phyloP scores from a whole-genome alignment of 805 yeast species.

The Ogataea trehaloabstinens region DNA sequence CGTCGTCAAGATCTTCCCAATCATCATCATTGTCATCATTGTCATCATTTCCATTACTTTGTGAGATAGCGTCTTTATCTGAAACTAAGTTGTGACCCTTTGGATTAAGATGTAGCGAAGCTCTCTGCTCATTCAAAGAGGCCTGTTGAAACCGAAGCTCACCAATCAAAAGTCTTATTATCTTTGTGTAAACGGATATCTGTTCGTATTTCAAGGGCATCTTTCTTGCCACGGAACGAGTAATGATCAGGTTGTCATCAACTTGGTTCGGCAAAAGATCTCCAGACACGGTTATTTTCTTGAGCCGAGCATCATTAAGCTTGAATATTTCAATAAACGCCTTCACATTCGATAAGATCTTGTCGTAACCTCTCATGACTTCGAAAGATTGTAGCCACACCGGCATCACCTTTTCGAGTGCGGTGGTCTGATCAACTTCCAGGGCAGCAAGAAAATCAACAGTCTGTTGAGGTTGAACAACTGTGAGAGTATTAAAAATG shows the following conservation, averaged over 20 bases:
- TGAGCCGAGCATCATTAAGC: constrained; percentile 53
- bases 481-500: constrained; percentile 71
- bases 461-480: constrained; percentile 59
- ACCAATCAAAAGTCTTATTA: constrained; percentile 63
- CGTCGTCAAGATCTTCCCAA: constrained; percentile 77
- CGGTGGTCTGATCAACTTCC: constrained; percentile 31
- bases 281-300: constrained; percentile 65
- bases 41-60: constrained; percentile 24
- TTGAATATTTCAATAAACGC: constrained; percentile 70
- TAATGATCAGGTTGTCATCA: constrained; percentile 60
- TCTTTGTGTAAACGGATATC: constrained; percentile 68
- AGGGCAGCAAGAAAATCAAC: constrained; percentile 56
- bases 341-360: constrained; percentile 61
- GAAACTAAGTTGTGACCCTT: background rate
- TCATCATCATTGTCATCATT: constrained; percentile 50
- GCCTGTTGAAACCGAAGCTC: constrained; percentile 68
- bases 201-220: constrained; percentile 63
- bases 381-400: constrained; percentile 86
- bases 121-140: constrained; percentile 38
- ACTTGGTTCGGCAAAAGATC: constrained; percentile 59
- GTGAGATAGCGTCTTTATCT: background rate
- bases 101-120: constrained; percentile 24
- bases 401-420: constrained; percentile 58
- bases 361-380: constrained; percentile 72
- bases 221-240: constrained; percentile 77